Conservation (phyloP, 2,329 filamentous ascomycete species). For the Venturiaceae sp. region DNA sequence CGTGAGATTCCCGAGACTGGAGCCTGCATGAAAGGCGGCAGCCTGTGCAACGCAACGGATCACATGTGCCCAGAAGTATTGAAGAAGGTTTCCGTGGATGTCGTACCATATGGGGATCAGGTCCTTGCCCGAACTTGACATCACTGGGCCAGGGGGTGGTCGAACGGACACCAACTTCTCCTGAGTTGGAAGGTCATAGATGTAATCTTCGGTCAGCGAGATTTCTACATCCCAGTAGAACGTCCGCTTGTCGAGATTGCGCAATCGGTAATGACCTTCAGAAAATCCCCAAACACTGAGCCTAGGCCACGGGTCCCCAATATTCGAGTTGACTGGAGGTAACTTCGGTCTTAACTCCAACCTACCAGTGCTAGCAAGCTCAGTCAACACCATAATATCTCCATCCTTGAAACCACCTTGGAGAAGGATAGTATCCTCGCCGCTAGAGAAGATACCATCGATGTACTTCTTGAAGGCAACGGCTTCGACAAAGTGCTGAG, state of each 20-base stretch:
- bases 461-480: constrained; percentile 33
- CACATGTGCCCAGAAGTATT: constrained; percentile 30
- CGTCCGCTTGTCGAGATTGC: constrained; percentile 33
- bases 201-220: constrained; percentile 23
- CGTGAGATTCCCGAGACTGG: constrained; percentile 24
- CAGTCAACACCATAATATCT: constrained; percentile 31
- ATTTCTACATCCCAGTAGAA: constrained; percentile 34
- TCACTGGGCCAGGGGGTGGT: neutral
- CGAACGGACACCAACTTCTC: neutral
- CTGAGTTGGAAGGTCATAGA: constrained; percentile 26
- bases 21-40: constrained; percentile 31
- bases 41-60: constrained; percentile 30
- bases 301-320: constrained; percentile 29
- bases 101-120: constrained; percentile 35
- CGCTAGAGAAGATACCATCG: constrained; percentile 25
- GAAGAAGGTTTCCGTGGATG: constrained; percentile 30
- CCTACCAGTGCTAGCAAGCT: constrained; percentile 26
- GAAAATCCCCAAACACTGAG: constrained; percentile 35
- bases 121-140: constrained; percentile 11
- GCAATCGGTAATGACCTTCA: constrained; percentile 35
- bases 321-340: constrained; percentile 6
- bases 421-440: constrained; percentile 22
- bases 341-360: constrained; percentile 14
- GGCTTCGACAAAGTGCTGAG: constrained; percentile 21
- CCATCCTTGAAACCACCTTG: constrained; percentile 26